A percentile compares a stretch with the other conserved stretches of the same genome.
These are phyloP conservation scores for Metarhizium brunneum DNA, from an alignment of 2,329 filamentous ascomycete species.

Conservation along the genomic window DNA sequence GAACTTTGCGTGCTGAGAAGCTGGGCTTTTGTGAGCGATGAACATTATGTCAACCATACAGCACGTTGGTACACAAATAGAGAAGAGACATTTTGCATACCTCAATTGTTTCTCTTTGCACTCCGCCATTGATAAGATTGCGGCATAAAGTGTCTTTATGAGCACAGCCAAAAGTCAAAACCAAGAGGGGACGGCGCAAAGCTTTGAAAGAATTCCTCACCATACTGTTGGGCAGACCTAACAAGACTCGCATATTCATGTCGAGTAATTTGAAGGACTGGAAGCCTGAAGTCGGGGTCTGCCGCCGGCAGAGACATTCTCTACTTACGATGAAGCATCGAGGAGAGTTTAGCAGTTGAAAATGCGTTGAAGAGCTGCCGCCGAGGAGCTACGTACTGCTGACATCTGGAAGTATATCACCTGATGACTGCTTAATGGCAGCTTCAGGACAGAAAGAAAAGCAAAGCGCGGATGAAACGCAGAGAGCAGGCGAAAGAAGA, in stretches of 20 bases:
- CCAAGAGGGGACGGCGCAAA: not conserved
- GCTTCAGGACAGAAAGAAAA: not conserved
- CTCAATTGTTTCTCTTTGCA: not conserved
- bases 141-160: not conserved
- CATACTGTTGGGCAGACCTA: not conserved
- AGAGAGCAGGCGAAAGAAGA: not conserved
- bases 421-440: not conserved
- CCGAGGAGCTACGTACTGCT: not conserved
- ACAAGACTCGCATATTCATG: slow-evolving; percentile 2
- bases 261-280: not conserved
- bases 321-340: not conserved
- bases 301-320: not conserved
- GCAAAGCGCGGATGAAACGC: not conserved
- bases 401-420: not conserved
- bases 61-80: not conserved
- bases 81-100: not conserved
- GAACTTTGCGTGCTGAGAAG: slow-evolving; percentile 2
- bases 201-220: not conserved
- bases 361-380: not conserved
- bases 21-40: not conserved
- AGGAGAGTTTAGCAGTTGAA: not conserved
- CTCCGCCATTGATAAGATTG: slow-evolving; percentile 2
- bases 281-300: not conserved
- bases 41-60: not conserved
- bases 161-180: not conserved